phyloP scores from a whole-genome alignment of 2,329 filamentous ascomycete species.

The Ceratocystiopsis sp. region DNA sequence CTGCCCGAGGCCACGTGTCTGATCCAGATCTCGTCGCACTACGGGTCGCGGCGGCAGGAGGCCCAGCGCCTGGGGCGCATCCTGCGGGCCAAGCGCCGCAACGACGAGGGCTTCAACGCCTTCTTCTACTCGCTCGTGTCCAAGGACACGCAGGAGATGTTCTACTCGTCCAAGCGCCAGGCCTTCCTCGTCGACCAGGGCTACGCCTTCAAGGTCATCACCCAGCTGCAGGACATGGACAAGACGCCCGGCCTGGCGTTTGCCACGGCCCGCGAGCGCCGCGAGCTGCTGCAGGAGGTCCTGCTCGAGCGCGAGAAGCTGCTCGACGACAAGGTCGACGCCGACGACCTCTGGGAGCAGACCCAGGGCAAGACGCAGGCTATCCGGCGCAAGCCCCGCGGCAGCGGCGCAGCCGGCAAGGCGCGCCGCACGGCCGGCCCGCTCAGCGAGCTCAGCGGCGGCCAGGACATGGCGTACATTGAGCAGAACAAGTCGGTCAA shows the following conservation, averaged over 20 bases:
- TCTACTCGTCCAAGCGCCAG: slow-evolving; percentile 88
- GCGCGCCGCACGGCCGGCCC: slow-evolving; percentile 70
- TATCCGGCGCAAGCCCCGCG: slow-evolving; percentile 8
- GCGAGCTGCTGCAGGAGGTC: slow-evolving; percentile 76
- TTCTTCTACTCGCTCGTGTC: slow-evolving; percentile 98
- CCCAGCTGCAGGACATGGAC: slow-evolving; percentile 81
- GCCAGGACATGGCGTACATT: slow-evolving; percentile 93
- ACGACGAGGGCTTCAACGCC: slow-evolving; percentile 96
- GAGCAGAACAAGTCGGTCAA: slow-evolving; percentile 64
- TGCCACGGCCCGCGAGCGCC: slow-evolving; percentile 58
- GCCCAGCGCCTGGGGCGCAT: slow-evolving; percentile 88
- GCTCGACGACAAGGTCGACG: slow-evolving; percentile 14
- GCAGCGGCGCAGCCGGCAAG: slow-evolving; percentile 9
- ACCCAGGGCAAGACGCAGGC: slow-evolving; percentile 5
- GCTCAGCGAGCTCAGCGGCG: slow-evolving; percentile 72
- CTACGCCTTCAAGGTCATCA: slow-evolving; percentile 98
- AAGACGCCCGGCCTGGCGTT: slow-evolving; percentile 68
- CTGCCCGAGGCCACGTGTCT: slow-evolving; percentile 90
- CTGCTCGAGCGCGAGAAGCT: slow-evolving; percentile 52
- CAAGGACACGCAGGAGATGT: slow-evolving; percentile 97
- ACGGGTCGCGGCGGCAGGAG: slow-evolving; percentile 90
- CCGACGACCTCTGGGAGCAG: slow-evolving; percentile 21
- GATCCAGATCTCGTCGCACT: slow-evolving; percentile 95
- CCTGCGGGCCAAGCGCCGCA: slow-evolving; percentile 81
- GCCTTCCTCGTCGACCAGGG: slow-evolving; percentile 96